phyloP scores from a whole-genome alignment of 345 rosid genomes.

The Citrus cavaleriei region DNA sequence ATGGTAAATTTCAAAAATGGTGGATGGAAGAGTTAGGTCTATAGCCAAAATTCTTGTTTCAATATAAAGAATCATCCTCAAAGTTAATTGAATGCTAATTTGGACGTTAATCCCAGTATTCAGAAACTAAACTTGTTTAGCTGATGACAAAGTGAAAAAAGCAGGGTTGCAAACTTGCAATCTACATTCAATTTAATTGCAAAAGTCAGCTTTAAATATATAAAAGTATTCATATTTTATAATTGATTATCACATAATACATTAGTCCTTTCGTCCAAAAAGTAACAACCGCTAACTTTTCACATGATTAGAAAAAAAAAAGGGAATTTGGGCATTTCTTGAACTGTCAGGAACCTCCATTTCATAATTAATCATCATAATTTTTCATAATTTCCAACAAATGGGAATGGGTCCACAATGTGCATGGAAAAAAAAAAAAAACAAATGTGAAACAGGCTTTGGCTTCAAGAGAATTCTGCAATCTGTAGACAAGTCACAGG shows the following conservation, averaged over 20 bases:
- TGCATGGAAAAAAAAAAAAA: not conserved
- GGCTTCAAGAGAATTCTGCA: conserved; percentile 24
- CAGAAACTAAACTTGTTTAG: not conserved
- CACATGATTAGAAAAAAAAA: not conserved
- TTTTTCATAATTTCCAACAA: not conserved
- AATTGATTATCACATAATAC: not conserved
- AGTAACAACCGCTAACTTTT: not conserved
- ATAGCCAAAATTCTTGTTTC: not conserved
- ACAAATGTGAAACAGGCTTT: conserved; percentile 22
- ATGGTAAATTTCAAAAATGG: not conserved
- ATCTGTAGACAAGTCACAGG: not conserved
- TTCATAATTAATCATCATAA: not conserved
- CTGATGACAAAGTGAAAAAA: not conserved
- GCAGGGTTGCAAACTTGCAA: not conserved
- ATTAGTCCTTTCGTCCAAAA: not conserved
- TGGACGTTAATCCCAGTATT: not conserved
- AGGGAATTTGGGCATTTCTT: not conserved
- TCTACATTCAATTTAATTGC: not conserved
- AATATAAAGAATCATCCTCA: not conserved
- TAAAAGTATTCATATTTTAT: no score
- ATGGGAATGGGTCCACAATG: conserved; percentile 4
- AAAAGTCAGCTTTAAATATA: no score
- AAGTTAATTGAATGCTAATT: not conserved
- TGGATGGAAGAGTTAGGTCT: not conserved
- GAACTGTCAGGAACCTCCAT: conserved; percentile 19